Base-by-base conservation (phyloP, 176 grass and related monocot genomes). In the Ampelocalamus luodianensis region DNA sequence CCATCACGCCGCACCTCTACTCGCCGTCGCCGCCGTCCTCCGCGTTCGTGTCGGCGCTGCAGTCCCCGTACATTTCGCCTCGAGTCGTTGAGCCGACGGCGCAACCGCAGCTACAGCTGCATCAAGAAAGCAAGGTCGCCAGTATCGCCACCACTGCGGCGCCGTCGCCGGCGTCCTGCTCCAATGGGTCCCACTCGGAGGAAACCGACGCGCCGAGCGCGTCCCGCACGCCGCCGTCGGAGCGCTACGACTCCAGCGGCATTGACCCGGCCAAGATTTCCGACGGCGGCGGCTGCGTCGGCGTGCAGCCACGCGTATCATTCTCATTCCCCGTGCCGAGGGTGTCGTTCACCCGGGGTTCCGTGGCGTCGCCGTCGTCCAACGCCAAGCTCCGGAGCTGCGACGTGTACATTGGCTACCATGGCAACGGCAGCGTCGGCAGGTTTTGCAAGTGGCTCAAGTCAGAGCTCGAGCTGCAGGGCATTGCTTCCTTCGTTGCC, bases 391-490 rank as follows among this genome's bases (percentile, higher is more conserved):
- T 99, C 74, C 88, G 91, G 10, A 92, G 93, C 68, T 99, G 93
- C 26, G 93, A 99, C 51, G 91, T 99, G 18, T 99, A 99, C 86
- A 96, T 99, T 36, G 97, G 93, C 59, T 96, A 92, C 88, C 93
- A 99, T 79, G 92, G 88, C 81, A 92, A 88, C 11, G 90, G 91
- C 81, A 90, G 90, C 78, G 92, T 99, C 49, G 71, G 85, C 84
- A 83, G 93, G 79, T 96, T 99, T 89, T 96, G 93, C 66, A 99
- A 88, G 74, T 99, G 97, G 97, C 90, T 99, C 60, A 99, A 99
- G 73, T 86, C 93, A 3, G 97, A 99, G 81, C 93, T 99, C 20
- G 93, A 96, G 86, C 81, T 99, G 65, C 93, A 99, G 85, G 97
- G 97, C 71, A 94, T 99, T 60, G 97, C 97, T 11, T 99, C 97